Base-by-base conservation (phyloP, 306 rosid species). In the Cyclanthera cordifolia region DNA sequence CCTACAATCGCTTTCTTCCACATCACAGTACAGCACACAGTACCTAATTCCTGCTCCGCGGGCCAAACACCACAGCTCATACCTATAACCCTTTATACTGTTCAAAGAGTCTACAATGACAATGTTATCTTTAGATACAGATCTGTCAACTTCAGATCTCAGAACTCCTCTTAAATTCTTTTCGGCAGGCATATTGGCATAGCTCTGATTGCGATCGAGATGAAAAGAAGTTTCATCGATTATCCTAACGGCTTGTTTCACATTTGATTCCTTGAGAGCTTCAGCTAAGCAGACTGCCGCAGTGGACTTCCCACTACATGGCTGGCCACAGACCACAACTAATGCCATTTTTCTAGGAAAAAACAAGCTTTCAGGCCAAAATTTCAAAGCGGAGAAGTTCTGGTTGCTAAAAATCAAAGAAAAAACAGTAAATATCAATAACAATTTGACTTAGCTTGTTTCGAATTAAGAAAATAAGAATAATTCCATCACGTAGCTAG, bases 1-100 rank as follows among this genome's bases (percentile, higher is more conserved):
- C 55, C 94, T 83, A 70, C 96, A 85, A 66, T 79, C 73, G 5
- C 61, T 46, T 71, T 85, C 95, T 37, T 85, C 94, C n/a, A 83
- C 89, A 69, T 90, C 90, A 68, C 95, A 93, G 72, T 52, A 85
- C 2, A 93, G 60, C 21, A 93, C 94, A 78, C 95, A 93, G 68
- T 89, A 93, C 74, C 99, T 85, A 16, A 85, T 80, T 65, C 96
- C 99, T 0, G 94, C 79, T 2, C 87, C 95, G 16, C 99, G 88
- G 65, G 99, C 99, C 80, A 93, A 85, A 77, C 99, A 93, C 99
- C 99, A 93, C 20, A 93, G 76, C 77, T 90, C 99, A 0, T 90
- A 93, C 61, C 99, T 81, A 53, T 93, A 93, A 72, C 99, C 96
- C 83, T 93, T 87, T 73, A 93, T 93, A 69, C 72, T 88, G 72